These are phyloP conservation scores for Termitomyces sp. DNA, from an alignment of 768 basidiomycete species.

Conservation along the genomic window DNA sequence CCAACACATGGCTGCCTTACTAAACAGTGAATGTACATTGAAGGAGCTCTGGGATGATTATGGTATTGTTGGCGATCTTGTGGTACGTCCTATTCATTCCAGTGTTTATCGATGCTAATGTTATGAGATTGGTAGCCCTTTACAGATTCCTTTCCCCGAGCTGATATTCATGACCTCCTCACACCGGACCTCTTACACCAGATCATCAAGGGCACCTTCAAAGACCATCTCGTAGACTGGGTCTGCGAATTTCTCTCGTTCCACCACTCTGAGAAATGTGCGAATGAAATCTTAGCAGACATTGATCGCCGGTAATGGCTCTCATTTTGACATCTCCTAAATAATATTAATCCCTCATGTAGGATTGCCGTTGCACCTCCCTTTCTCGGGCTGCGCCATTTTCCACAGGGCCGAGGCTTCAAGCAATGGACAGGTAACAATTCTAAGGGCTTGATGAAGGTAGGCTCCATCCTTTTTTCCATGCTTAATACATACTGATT, in stretches of 20 bases:
- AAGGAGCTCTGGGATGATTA: conserved; percentile 21
- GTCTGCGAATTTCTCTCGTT: conserved; percentile 21
- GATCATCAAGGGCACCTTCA: too few relatives aligned
- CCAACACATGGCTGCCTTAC: conserved; percentile 13
- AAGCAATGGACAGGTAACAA: too few relatives aligned
- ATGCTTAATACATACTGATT: neutral
- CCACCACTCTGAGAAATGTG: conserved; percentile 5
- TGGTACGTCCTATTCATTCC: conserved; percentile 11
- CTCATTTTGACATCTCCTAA: neutral
- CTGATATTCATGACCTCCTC: too few relatives aligned
- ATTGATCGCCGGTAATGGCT: conserved; percentile 27
- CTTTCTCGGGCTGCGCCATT: conserved; percentile 10
- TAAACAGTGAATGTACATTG: conserved; percentile 8
- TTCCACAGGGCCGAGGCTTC: conserved; percentile 22
- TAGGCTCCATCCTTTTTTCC: neutral
- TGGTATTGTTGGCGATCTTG: too few relatives aligned
- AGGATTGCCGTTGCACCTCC: conserved; percentile 22
- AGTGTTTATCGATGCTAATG: neutral
- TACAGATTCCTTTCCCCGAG: conserved; percentile 6
- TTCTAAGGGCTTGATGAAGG: conserved; percentile 31
- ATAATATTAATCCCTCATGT: neutral
- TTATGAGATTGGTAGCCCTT: conserved; percentile 6
- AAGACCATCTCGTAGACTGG: conserved; percentile 34
- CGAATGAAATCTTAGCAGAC: conserved; percentile 26
- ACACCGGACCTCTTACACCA: too few relatives aligned